phyloP scores from a whole-genome alignment of 129 eudicot species.

The Lactuca saligna region DNA sequence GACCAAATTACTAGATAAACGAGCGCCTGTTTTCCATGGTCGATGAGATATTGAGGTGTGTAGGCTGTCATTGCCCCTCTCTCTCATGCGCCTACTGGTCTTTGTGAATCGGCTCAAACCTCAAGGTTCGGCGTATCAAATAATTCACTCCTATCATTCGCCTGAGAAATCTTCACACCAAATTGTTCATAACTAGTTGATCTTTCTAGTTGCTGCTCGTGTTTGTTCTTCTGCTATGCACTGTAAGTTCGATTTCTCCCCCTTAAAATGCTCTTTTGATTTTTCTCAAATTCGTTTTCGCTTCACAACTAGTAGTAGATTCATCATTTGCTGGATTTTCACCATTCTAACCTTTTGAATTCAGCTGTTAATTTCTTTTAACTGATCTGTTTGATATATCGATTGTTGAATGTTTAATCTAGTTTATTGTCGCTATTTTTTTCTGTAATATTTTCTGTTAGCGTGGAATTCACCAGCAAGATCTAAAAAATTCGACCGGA shows the following conservation, averaged over 20 bases:
- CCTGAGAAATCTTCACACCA: slow-evolving; percentile 1
- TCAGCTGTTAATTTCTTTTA: slow-evolving; percentile 1
- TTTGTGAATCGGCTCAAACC: background rate
- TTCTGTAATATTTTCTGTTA: slow-evolving; percentile 1
- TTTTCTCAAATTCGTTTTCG: background rate
- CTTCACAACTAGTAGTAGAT: background rate
- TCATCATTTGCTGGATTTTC: slow-evolving; percentile 3
- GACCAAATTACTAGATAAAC: slow-evolving; percentile 25
- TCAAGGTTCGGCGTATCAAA: background rate
- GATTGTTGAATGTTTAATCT: slow-evolving; percentile 2
- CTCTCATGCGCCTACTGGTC: slow-evolving; percentile 21
- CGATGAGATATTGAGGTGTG: slow-evolving; percentile 21
- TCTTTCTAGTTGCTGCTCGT: background rate
- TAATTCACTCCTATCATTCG: background rate
- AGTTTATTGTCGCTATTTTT: background rate
- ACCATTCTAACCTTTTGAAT: background rate
- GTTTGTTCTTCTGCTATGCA: slow-evolving; percentile 19
- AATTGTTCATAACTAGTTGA: background rate
- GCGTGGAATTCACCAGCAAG: background rate
- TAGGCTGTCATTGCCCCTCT: background rate
- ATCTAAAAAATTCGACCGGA: slow-evolving; percentile 14
- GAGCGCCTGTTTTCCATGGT: slow-evolving; percentile 32
- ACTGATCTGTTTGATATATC: slow-evolving; percentile 12
- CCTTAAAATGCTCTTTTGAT: slow-evolving; percentile 3
- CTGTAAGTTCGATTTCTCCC: slow-evolving; percentile 13